Evolutionary conservation across 2,329 filamentous ascomycete genomes (phyloP), one percentile per base, ranked within the genome.

Genomic region (Chrysoporthe cubensis): DNA sequence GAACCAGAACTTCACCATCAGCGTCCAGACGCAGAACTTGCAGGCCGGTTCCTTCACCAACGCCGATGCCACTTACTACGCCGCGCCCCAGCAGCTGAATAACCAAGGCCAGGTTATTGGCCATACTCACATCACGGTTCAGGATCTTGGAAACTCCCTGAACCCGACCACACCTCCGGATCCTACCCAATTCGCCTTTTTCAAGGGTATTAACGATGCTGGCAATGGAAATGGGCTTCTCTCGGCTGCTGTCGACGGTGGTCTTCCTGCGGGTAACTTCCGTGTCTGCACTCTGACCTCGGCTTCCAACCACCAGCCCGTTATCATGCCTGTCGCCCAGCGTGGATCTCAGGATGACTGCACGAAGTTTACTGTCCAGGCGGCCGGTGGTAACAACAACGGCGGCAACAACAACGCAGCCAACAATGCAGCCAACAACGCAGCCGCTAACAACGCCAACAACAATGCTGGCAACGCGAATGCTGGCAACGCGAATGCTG

Each of bases 1-100:
- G 44, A 80, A 85, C 73, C 73, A 80, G 71, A 79, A 83, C 71
- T 89, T 90, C 76, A 77, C 82, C 60, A 82, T 89, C 68, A 72
- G 80, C 18, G 78, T 89, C 44, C 82, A 84, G 71, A 79, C 85
- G 50, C 71, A 76, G 68, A 87, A 88, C 79, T 80, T 90, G 69
- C 75, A 80, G 21, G 78, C 87, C 14, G 87, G 87, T 16, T 79
- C 81, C 59, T 90, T 90, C 75, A 89, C 87, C 71, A 89, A 90
- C 71, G 84, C 87, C 43, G 79, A 82, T 62, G 81, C 74, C 70
- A 89, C 87, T 48, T 64, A 89, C 80, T 89, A 90, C 77, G 77
- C 85, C 4, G 86, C 87, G 16, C 87, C 87, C 6, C 86, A 88
- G 76, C 75, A 82, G 50, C 76, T 88, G 4, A 79, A 84, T 71